phyloP scores from a whole-genome alignment of 495 filamentous ascomycete genomes.

The Astrocystis sublimbata region DNA sequence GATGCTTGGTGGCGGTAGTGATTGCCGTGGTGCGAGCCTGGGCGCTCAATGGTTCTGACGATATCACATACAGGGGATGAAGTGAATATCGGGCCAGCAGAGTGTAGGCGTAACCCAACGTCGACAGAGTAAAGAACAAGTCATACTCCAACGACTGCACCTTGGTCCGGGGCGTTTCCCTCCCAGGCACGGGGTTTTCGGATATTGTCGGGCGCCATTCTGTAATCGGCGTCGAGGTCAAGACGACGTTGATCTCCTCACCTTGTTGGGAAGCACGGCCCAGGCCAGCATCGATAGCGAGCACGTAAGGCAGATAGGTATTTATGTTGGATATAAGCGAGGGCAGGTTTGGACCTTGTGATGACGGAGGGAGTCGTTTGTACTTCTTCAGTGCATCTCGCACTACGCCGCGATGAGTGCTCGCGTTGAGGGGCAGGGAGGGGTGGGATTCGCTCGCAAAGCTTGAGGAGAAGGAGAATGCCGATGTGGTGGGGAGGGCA shows the following conservation, averaged over 20 bases:
- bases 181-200: slow-evolving; percentile 53
- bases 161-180: slow-evolving; percentile 61
- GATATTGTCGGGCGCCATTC: slow-evolving; percentile 86
- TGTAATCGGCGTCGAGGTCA: slow-evolving; percentile 51
- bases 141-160: slow-evolving; percentile 82
- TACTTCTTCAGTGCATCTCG: slow-evolving; percentile 76
- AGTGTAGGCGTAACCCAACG: slow-evolving; percentile 71
- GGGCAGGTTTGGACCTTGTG: slow-evolving; percentile 65
- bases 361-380: slow-evolving; percentile 70
- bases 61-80: slow-evolving; percentile 52
- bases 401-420: slow-evolving; percentile 75
- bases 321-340: slow-evolving; percentile 66
- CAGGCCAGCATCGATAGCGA: slow-evolving; percentile 71
- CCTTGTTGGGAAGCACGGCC: slow-evolving; percentile 49
- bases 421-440: slow-evolving; percentile 74
- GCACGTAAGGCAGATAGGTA: slow-evolving; percentile 77
- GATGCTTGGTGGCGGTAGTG: slow-evolving; percentile 70
- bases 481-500: slow-evolving; percentile 78
- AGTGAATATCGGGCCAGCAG: slow-evolving; percentile 63
- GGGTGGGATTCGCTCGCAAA: slow-evolving; percentile 75
- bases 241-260: slow-evolving; percentile 65
- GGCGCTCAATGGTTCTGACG: slow-evolving; percentile 58
- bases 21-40: slow-evolving; percentile 70
- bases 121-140: slow-evolving; percentile 72
- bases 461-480: slow-evolving; percentile 72